These are phyloP conservation scores for Phialophora macrospora DNA, from an alignment of 2,329 filamentous ascomycete genomes.

Conservation along the genomic window DNA sequence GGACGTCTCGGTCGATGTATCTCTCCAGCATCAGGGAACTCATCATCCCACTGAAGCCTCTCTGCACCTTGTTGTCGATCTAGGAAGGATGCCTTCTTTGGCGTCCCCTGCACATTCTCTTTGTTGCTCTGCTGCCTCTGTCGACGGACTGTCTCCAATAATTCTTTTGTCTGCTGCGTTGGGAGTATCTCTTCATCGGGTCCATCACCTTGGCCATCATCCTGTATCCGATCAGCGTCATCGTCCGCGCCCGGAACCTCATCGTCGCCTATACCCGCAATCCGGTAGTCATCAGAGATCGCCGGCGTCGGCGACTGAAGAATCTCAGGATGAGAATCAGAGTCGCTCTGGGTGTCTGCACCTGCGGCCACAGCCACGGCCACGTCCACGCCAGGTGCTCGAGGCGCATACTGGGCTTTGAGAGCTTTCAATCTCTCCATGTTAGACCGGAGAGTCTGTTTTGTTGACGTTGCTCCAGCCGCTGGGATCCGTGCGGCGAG, in stretches of 20 bases:
- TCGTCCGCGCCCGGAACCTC: neutral
- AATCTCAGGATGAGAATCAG: neutral
- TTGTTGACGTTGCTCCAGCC: neutral
- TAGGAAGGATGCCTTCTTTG: constrained; percentile 27
- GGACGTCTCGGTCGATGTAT: neutral
- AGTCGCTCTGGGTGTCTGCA: neutral
- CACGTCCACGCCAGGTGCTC: neutral
- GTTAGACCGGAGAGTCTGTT: neutral
- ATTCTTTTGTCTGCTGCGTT: constrained; percentile 25
- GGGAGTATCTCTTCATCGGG: constrained; percentile 19
- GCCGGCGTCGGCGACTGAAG: neutral
- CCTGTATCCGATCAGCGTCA: neutral
- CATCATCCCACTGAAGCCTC: constrained; percentile 17
- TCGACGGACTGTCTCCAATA: constrained; percentile 22
- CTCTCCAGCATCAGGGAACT: constrained; percentile 19
- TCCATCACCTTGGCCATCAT: neutral
- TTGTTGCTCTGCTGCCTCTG: constrained; percentile 31
- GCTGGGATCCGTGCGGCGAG: neutral
- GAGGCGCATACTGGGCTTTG: neutral
- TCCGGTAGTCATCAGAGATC: neutral
- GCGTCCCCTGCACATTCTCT: constrained; percentile 22
- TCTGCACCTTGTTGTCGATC: constrained; percentile 32
- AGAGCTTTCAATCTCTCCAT: neutral
- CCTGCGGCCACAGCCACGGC: neutral
- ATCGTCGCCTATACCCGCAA: neutral